phyloP scores from a whole-genome alignment of 2,329 filamentous ascomycete genomes.

The Fusarium sp. region DNA sequence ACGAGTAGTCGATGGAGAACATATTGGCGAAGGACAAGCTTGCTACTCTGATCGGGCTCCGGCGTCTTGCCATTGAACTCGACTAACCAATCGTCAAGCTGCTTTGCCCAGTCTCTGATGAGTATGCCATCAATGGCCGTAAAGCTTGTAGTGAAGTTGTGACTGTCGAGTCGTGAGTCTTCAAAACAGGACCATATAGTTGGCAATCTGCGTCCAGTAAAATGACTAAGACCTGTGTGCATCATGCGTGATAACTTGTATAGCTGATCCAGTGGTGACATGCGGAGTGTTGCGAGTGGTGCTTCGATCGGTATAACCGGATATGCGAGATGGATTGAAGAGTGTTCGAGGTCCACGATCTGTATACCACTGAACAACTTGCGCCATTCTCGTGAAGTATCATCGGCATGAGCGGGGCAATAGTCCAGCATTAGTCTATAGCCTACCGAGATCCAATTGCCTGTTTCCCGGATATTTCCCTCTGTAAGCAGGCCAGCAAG shows the following conservation, averaged over 20 bases:
- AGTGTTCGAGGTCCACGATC: slow-evolving; percentile 22
- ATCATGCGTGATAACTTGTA: slow-evolving; percentile 21
- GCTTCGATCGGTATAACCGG: slow-evolving; percentile 24
- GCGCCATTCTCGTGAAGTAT: slow-evolving; percentile 21
- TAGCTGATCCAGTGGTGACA: slow-evolving; percentile 13
- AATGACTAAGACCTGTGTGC: slow-evolving; percentile 12
- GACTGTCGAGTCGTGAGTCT: neutral
- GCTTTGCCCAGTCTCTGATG: slow-evolving; percentile 14
- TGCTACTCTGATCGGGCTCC: slow-evolving; percentile 15
- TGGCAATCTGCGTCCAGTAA: neutral
- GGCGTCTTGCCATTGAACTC: slow-evolving; percentile 21
- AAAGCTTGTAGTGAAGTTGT: slow-evolving; percentile 1
- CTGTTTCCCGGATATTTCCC: slow-evolving; percentile 9
- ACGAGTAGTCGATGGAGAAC: slow-evolving; percentile 11
- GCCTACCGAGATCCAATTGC: slow-evolving; percentile 22
- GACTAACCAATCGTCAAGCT: slow-evolving; percentile 13
- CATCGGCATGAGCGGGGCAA: slow-evolving; percentile 17
- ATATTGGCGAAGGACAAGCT: slow-evolving; percentile 14
- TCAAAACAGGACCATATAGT: slow-evolving; percentile 22
- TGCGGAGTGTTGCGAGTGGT: neutral
- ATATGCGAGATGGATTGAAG: slow-evolving; percentile 5
- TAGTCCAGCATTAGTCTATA: slow-evolving; percentile 21
- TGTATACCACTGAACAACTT: slow-evolving; percentile 21
- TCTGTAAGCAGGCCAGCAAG: slow-evolving; percentile 7
- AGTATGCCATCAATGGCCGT: slow-evolving; percentile 14